A percentile compares a stretch with the other conserved stretches of the same genome.
phyloP scores from a whole-genome alignment of 768 basidiomycete genomes.

The Kwoniella shandongensis region DNA sequence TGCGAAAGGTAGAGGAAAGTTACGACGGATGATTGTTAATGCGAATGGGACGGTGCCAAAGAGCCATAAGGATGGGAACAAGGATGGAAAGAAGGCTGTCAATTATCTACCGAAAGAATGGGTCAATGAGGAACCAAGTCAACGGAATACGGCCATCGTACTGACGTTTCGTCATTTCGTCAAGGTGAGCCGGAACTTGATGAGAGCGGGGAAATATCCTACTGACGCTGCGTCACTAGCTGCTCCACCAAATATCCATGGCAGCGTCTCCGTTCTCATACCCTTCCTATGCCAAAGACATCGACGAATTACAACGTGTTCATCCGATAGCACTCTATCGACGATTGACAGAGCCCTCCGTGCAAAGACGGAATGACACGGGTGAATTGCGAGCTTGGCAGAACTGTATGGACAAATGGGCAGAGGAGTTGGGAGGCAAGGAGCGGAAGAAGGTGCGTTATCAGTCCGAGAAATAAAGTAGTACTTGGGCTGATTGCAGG shows the following conservation, averaged over 20 bases:
- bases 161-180: constrained; percentile 53
- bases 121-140: constrained; percentile 43
- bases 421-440: constrained; percentile 49
- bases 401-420: constrained; percentile 53
- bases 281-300: constrained; percentile 45
- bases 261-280: constrained; percentile 51
- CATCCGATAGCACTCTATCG: constrained; percentile 52
- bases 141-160: constrained; percentile 50
- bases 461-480: neutral
- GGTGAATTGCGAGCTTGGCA: constrained; percentile 43
- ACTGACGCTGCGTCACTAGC: constrained; percentile 15
- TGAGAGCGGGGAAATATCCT: too few species aligned
- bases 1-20: constrained; percentile 36
- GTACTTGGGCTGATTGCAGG: too few species aligned
- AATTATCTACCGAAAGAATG: constrained; percentile 47
- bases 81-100: constrained; percentile 26
- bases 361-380: constrained; percentile 23
- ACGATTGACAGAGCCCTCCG: constrained; percentile 46
- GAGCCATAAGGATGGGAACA: constrained; percentile 20
- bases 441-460: constrained; percentile 48
- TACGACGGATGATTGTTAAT: constrained; percentile 31
- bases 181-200: constrained; percentile 38
- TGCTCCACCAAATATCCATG: constrained; percentile 48
- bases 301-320: constrained; percentile 46
- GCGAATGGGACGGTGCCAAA: constrained; percentile 24